Evolutionary conservation across 768 basidiomycete genomes (phyloP).

Genomic region (Exidia glandulosa): DNA sequence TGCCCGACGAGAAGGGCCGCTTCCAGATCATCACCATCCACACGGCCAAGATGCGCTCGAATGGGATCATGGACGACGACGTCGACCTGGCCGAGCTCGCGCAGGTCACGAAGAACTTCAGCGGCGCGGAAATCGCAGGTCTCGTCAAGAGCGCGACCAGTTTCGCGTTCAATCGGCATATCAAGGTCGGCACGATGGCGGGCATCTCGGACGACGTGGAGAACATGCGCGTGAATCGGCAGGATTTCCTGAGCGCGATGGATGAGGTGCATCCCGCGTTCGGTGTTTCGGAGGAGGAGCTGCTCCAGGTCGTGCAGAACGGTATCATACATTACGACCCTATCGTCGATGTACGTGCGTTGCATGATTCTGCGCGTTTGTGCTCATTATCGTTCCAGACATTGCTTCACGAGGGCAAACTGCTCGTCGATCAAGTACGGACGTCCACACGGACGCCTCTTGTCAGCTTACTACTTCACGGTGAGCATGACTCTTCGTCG

Average conservation of each 20-base stretch:
- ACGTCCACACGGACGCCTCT: conserved; percentile 83
- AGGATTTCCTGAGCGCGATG: conserved; percentile 82
- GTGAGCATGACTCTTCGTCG: conserved; percentile 11
- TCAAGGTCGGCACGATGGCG: conserved; percentile 95
- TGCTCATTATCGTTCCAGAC: conserved; percentile 38
- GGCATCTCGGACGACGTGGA: conserved; percentile 95
- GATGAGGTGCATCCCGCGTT: conserved; percentile 94
- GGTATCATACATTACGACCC: conserved; percentile 86
- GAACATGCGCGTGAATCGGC: conserved; percentile 74
- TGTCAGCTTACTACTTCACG: conserved; percentile 83
- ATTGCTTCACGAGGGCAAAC: conserved; percentile 70
- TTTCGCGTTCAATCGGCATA: conserved; percentile 96
- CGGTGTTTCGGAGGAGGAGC: conserved; percentile 94
- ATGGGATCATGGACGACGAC: conserved; percentile 78
- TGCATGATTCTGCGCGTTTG: neutral
- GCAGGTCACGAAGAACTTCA: conserved; percentile 85
- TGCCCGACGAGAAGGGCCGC: conserved; percentile 89
- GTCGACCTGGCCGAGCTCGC: conserved; percentile 82
- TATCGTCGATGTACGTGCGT: conserved; percentile 59
- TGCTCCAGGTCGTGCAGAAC: conserved; percentile 86
- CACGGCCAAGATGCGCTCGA: conserved; percentile 86
- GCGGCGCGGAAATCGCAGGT: conserved; percentile 91
- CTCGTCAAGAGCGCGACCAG: conserved; percentile 96
- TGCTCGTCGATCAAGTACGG: conserved; percentile 91
- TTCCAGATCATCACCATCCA: conserved; percentile 92